Evolutionary conservation across 2,329 filamentous ascomycete genomes (phyloP).

Genomic region (Alternaria sp.): DNA sequence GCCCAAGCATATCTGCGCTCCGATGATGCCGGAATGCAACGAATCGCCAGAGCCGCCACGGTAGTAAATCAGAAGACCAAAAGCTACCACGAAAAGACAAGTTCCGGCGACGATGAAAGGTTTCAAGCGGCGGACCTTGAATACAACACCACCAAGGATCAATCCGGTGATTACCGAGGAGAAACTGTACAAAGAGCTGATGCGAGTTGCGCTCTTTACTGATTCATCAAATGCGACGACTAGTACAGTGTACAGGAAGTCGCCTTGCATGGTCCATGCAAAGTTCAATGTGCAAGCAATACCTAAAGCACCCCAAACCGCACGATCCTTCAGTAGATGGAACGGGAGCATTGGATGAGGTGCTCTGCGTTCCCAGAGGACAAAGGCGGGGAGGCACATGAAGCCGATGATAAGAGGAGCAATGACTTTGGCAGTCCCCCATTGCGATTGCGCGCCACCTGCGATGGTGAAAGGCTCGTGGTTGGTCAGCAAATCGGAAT

Average conservation of each 20-base stretch:
- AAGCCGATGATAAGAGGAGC: constrained; percentile 60
- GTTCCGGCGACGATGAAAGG: constrained; percentile 67
- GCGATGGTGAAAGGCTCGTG: constrained; percentile 60
- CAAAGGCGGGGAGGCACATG: constrained; percentile 56
- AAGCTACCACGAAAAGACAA: constrained; percentile 66
- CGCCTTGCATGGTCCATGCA: constrained; percentile 66
- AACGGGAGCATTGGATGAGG: constrained; percentile 66
- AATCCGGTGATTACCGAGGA: constrained; percentile 64
- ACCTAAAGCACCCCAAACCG: constrained; percentile 68
- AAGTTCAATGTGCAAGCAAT: constrained; percentile 46
- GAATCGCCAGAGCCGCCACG: constrained; percentile 57
- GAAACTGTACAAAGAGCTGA: constrained; percentile 66
- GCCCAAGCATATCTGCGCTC: constrained; percentile 67
- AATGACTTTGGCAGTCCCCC: constrained; percentile 60
- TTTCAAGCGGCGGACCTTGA: constrained; percentile 64
- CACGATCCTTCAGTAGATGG: constrained; percentile 66
- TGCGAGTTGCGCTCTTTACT: constrained; percentile 62
- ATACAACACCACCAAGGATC: constrained; percentile 62
- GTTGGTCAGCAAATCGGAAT: neutral
- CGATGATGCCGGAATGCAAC: constrained; percentile 64
- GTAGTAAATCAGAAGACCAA: constrained; percentile 68
- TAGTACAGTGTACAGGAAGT: constrained; percentile 69
- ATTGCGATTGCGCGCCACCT: constrained; percentile 54
- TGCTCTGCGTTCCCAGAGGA: constrained; percentile 61
- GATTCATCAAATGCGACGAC: constrained; percentile 67